Evolutionary conservation across 352 stramenopile genomes (phyloP), one percentile per base, ranked within the genome.

Genomic region (Hyaloperonospora brassicae): DNA sequence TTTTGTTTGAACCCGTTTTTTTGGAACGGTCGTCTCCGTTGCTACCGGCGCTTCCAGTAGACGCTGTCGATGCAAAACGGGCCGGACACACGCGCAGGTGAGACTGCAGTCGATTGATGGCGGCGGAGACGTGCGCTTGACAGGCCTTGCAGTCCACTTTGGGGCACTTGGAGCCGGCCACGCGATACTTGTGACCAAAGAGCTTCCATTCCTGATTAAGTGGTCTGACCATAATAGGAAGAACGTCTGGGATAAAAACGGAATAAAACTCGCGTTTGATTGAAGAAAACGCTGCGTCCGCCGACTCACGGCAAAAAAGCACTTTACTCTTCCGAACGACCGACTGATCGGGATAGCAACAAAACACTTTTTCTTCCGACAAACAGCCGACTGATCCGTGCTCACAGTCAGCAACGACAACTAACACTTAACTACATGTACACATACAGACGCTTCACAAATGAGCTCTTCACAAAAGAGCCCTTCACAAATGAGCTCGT

Each of bases 71-170:
- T 17, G 47, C 21, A 5, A 62, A 51, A 2, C 70, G 70, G 47
- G 76, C 71, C 3, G 72, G 66, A 52, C 76, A 87, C 23, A 75
- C 52, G 46, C 76, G 76, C 59, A 87, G 43, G 41, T 87, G 76
- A 34, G 76, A 85, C 56, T 87, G 70, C 36, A 87, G 64, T 22
- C 76, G 76, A 50, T 85, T 87, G 4, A 75, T 68, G 8, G 73
- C 70, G 6, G 76, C 76, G 0, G 76, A 76, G 21, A 84, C 73
- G 49, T 78, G 76, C 52, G 76, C 80, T 1, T 76, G 53, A 44
- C 76, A 87, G 17, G 73, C 72, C 36, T 82, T 81, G 61, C 76
- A 87, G 65, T 87, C 62, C 31, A 87, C 76, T 30, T 81, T 84
- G 30, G 80, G 67, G 14, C 55, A 66, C 62, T 84, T 85, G 53